Percentiles rank a stretch among this genome's conserved stretches.
These are phyloP conservation scores for Sphagnum fallax DNA, from an alignment of 228 moss, liverwort and hornwort species.

Conservation along the genomic window DNA sequence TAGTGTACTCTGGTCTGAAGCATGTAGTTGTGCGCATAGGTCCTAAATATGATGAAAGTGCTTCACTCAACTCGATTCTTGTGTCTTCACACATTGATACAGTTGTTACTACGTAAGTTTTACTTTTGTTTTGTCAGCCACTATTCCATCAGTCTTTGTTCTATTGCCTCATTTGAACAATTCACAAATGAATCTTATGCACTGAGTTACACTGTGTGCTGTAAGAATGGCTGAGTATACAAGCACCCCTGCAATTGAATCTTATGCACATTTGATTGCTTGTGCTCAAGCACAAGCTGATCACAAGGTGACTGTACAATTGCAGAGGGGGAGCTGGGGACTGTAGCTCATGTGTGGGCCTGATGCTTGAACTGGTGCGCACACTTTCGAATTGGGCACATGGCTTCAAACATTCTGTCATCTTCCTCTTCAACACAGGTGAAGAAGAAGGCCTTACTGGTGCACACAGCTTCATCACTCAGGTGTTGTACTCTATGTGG, in stretches of 20 bases:
- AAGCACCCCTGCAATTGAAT: too few species aligned
- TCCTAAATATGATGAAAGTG: constrained; percentile 55
- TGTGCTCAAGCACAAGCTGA: too few species aligned
- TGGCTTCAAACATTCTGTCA: constrained; percentile 74
- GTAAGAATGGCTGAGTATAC: too few species aligned
- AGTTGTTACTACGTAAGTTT: constrained; percentile 62
- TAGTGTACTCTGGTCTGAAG: constrained; percentile 71
- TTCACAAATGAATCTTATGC: neutral
- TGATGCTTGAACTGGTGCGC: constrained; percentile 78
- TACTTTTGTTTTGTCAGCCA: too few species aligned
- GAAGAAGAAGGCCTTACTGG: constrained; percentile 93
- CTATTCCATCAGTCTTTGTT: neutral
- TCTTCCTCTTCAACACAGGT: constrained; percentile 89
- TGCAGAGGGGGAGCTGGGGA: constrained; percentile 80
- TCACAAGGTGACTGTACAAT: neutral
- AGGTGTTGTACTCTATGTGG: constrained; percentile 11
- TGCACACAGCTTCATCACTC: constrained; percentile 89
- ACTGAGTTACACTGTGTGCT: too few species aligned
- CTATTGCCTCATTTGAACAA: neutral
- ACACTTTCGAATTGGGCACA: constrained; percentile 77
- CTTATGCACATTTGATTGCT: too few species aligned
- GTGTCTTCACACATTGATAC: constrained; percentile 92
- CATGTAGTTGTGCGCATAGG: constrained; percentile 73
- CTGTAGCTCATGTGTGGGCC: constrained; percentile 82
- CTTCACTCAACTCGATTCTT: constrained; percentile 64